Evolutionary conservation across 1,139 yeast species (phyloP).

Genomic region (Scheffersomyces titani): DNA sequence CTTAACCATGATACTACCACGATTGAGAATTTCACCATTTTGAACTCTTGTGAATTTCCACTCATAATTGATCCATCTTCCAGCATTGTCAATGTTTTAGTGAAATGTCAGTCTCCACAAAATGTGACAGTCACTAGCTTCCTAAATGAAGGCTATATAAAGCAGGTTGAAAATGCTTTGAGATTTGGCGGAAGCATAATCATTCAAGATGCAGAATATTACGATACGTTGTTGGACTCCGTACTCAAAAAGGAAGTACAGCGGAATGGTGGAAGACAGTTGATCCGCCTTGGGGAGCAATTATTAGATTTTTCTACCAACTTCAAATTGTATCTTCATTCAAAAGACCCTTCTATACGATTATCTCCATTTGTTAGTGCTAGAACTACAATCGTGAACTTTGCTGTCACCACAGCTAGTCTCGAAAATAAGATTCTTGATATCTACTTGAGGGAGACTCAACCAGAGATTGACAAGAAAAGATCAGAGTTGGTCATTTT

Average conservation of each 20-base stretch:
- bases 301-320: slow-evolving; percentile 68
- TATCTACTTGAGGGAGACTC: slow-evolving; percentile 51
- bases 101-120: slow-evolving; percentile 27
- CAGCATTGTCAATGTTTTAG: slow-evolving; percentile 42
- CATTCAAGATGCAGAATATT: slow-evolving; percentile 76
- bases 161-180: slow-evolving; percentile 75
- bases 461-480: slow-evolving; percentile 69
- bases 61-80: slow-evolving; percentile 76
- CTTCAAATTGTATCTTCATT: slow-evolving; percentile 61
- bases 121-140: slow-evolving; percentile 66
- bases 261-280: slow-evolving; percentile 68
- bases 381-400: slow-evolving; percentile 66
- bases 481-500: slow-evolving; percentile 53
- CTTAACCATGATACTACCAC: slow-evolving; percentile 59
- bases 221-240: slow-evolving; percentile 71
- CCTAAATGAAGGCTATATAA: slow-evolving; percentile 65
- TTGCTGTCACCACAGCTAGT: slow-evolving; percentile 67
- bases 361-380: slow-evolving; percentile 60
- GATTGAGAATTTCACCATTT: slow-evolving; percentile 63
- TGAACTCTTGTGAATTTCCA: slow-evolving; percentile 46
- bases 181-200: slow-evolving; percentile 80
- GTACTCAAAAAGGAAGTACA: slow-evolving; percentile 63
- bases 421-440: slow-evolving; percentile 66
- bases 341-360: slow-evolving; percentile 55
- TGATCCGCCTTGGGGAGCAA: slow-evolving; percentile 62